These are phyloP conservation scores for Candida patagonica DNA, from an alignment of 805 yeast genomes.

Conservation along the genomic window DNA sequence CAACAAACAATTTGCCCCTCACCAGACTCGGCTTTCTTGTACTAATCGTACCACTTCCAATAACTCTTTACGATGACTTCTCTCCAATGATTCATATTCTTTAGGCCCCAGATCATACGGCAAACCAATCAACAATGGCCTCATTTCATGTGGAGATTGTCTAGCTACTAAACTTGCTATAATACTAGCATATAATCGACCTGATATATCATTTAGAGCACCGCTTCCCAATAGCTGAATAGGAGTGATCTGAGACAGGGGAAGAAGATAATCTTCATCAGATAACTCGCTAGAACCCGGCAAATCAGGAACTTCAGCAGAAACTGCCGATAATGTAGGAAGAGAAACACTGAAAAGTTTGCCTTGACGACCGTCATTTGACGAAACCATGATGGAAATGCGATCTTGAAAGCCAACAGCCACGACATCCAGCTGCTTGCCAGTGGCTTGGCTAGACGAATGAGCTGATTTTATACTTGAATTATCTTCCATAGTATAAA, in stretches of 20 bases:
- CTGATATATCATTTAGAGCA: constrained; percentile 18
- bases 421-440: constrained; percentile 22
- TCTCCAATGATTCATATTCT: constrained; percentile 16
- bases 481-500: neutral
- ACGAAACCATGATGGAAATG: constrained; percentile 25
- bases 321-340: neutral
- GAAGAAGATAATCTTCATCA: constrained; percentile 12
- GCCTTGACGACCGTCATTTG: constrained; percentile 21
- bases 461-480: neutral
- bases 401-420: constrained; percentile 23
- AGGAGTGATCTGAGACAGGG: constrained; percentile 20
- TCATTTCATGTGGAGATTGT: constrained; percentile 25
- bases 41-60: constrained; percentile 23
- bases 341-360: constrained; percentile 11
- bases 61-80: constrained; percentile 23
- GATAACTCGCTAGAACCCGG: neutral
- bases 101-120: constrained; percentile 22
- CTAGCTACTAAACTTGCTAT: constrained; percentile 25
- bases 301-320: constrained; percentile 1
- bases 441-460: constrained; percentile 10
- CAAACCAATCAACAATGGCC: constrained; percentile 26
- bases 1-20: neutral
- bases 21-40: constrained; percentile 25
- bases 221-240: constrained; percentile 18
- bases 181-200: constrained; percentile 24